Evolutionary conservation across 2,329 filamentous ascomycete species (phyloP).

Genomic region (Sarocladiaceae sp.): DNA sequence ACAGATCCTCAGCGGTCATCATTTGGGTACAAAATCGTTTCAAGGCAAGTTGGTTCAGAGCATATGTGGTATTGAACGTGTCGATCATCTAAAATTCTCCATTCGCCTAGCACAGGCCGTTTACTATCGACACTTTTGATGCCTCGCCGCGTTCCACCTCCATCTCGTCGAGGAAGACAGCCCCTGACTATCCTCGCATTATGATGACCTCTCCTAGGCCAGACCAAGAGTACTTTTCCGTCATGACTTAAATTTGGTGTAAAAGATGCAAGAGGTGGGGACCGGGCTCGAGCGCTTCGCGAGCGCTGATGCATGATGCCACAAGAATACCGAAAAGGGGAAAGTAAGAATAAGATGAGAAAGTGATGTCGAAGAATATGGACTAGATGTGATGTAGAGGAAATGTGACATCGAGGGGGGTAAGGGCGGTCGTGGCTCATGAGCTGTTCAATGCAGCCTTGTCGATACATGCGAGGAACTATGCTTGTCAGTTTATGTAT

Average conservation of each 20-base stretch:
- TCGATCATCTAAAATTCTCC: background rate
- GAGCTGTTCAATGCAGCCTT: slow-evolving; percentile 11
- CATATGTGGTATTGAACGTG: slow-evolving; percentile 1
- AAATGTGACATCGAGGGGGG: background rate
- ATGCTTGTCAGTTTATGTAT: background rate
- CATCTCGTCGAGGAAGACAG: too few species aligned
- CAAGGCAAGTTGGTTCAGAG: background rate
- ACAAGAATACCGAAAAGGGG: background rate
- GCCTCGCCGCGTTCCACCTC: too few species aligned
- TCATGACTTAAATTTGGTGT: slow-evolving; percentile 10
- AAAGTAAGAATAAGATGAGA: background rate
- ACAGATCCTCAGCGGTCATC: too few species aligned
- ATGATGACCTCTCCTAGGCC: background rate
- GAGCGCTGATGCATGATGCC: background rate
- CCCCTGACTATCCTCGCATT: slow-evolving; percentile 4
- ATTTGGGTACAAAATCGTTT: background rate
- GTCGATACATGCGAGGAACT: slow-evolving; percentile 19
- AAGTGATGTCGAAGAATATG: background rate
- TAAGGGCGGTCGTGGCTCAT: slow-evolving; percentile 10
- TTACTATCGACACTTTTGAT: too few species aligned
- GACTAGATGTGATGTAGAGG: background rate
- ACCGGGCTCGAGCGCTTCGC: background rate
- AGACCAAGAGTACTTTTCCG: background rate
- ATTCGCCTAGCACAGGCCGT: too few species aligned
- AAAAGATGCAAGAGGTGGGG: too few species aligned